Conservation (phyloP, 352 stramenopile species). For the Phytophthora sp. region DNA sequence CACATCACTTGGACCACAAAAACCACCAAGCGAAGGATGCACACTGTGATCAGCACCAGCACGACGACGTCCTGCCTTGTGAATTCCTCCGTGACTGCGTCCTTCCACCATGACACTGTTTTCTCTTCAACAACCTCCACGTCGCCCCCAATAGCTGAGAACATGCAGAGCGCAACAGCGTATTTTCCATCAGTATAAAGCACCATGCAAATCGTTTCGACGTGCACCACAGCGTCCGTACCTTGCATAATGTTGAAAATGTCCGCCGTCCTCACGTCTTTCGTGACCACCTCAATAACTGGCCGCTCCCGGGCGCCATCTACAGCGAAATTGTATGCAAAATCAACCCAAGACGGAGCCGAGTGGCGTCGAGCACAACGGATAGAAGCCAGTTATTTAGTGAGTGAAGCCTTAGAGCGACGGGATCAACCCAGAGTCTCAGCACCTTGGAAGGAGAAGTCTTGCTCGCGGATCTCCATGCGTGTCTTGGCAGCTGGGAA, state of each 20-base stretch:
- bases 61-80: slow-evolving; percentile 55
- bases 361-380: background rate
- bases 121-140: slow-evolving; percentile 10
- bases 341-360: slow-evolving; percentile 18
- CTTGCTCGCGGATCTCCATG: slow-evolving; percentile 70
- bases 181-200: slow-evolving; percentile 28
- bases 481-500: slow-evolving; percentile 33
- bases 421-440: slow-evolving; percentile 20
- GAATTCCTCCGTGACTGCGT: slow-evolving; percentile 43
- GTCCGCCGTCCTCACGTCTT: slow-evolving; percentile 58
- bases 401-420: slow-evolving; percentile 11
- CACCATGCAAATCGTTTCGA: background rate
- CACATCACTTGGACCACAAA: slow-evolving; percentile 37
- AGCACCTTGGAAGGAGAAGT: slow-evolving; percentile 73
- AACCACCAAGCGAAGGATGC: slow-evolving; percentile 32
- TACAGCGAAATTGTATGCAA: slow-evolving; percentile 27
- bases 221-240: slow-evolving; percentile 20
- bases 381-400: slow-evolving; percentile 28
- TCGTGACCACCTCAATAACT: slow-evolving; percentile 55
- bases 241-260: slow-evolving; percentile 59
- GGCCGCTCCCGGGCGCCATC: slow-evolving; percentile 47
- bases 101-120: slow-evolving; percentile 44
- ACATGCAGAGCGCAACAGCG: slow-evolving; percentile 27
- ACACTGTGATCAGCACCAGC: slow-evolving; percentile 47
- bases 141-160: slow-evolving; percentile 26